Evolutionary conservation across 2,329 filamentous ascomycete species (phyloP).

Genomic region (Aspergillus sp.): DNA sequence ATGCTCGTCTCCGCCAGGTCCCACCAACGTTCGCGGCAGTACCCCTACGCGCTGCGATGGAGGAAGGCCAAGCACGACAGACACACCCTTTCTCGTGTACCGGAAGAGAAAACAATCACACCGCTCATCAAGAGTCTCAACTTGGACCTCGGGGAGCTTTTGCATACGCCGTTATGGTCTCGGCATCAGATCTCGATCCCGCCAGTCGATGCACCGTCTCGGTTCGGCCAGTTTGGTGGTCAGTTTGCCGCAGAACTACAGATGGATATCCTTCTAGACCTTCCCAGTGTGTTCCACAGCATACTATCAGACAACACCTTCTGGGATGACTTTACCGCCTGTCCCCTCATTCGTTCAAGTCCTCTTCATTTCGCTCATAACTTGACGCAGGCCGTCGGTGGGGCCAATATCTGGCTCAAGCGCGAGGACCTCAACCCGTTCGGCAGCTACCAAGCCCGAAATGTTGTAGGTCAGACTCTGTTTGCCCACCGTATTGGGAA

Average conservation of each 20-base stretch:
- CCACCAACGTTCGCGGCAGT: not conserved
- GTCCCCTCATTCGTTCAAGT: conserved; percentile 65
- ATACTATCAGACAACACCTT: conserved; percentile 31
- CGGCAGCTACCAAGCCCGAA: conserved; percentile 98
- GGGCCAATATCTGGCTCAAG: conserved; percentile 96
- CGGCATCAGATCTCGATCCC: conserved; percentile 16
- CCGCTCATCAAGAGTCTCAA: conserved; percentile 10
- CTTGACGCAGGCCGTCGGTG: conserved; percentile 81
- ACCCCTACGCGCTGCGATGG: conserved; percentile 9
- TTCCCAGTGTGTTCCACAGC: conserved; percentile 31
- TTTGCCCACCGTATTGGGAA: conserved; percentile 87
- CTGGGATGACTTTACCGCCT: conserved; percentile 31
- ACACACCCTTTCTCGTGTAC: not conserved
- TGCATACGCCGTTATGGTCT: conserved; percentile 16
- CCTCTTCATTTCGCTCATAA: conserved; percentile 84
- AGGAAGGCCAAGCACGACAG: conserved; percentile 5
- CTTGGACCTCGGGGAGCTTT: not conserved
- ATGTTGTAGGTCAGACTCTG: conserved; percentile 88
- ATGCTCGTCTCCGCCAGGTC: conserved; percentile 10
- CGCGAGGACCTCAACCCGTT: conserved; percentile 96
- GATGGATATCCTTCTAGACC: conserved; percentile 31
- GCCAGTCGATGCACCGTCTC: conserved; percentile 6
- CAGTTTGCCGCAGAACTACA: conserved; percentile 35
- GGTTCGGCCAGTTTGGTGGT: conserved; percentile 33
- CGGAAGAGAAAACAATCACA: conserved; percentile 5